Evolutionary conservation across 306 rosid genomes (phyloP).

Genomic region (Trifolium repens): DNA sequence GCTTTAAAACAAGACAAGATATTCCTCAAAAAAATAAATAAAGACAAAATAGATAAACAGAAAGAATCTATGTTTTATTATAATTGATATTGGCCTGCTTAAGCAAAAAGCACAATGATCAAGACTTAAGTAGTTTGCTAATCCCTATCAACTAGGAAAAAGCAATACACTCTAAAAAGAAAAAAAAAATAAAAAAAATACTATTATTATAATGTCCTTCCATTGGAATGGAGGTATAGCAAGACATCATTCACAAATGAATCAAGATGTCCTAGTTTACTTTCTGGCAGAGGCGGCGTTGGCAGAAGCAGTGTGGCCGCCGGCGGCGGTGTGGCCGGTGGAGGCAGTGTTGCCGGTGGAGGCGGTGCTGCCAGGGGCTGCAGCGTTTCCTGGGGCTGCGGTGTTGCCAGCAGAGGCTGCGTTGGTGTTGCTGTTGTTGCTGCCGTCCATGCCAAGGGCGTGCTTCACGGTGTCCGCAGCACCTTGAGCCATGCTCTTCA

Average conservation of each 20-base stretch:
- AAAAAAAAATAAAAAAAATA: conserved; percentile 26
- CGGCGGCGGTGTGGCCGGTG: background rate
- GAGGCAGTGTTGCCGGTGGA: background rate
- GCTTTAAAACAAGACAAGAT: background rate
- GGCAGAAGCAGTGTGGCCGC: background rate
- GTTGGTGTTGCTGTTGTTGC: background rate
- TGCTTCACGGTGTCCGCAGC: conserved; percentile 64
- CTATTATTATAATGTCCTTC: conserved; percentile 25
- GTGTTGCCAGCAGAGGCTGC: too few relatives aligned
- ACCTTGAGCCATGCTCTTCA: conserved; percentile 67
- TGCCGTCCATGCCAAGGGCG: conserved; percentile 64
- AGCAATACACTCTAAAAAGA: conserved; percentile 27
- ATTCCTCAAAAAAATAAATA: too few relatives aligned
- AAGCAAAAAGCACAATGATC: conserved; percentile 8
- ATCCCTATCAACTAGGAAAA: conserved; percentile 44
- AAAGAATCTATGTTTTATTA: conserved; percentile 34
- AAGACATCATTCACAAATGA: conserved; percentile 24
- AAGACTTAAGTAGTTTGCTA: conserved; percentile 33
- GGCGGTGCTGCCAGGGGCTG: background rate
- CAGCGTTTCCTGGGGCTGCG: too few relatives aligned
- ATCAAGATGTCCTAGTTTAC: background rate
- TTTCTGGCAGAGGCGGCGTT: background rate
- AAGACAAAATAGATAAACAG: background rate
- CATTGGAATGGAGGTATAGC: conserved; percentile 28
- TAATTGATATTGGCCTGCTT: conserved; percentile 29